Base-by-base conservation (phyloP, 129 eudicot species). In the Flaveria sonorensis region DNA sequence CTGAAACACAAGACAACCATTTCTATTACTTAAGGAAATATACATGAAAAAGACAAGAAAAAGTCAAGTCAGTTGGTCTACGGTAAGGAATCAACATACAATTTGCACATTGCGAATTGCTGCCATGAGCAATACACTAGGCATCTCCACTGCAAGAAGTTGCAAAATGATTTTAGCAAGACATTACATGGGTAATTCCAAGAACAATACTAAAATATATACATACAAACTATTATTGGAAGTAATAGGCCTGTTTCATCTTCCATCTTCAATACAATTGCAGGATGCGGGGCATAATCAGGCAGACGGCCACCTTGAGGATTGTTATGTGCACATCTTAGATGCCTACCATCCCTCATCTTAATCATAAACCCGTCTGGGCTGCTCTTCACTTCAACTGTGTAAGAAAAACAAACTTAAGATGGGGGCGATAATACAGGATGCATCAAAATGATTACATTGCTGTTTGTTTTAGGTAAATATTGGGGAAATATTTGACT, bases 181-280 rank as follows among this genome's bases (percentile, higher is more conserved):
- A 26, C 26, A 53, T 40, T 13, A 23, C 21, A 16, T 45, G 55
- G 1, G 42, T 8, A 51, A 71, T 19, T 14, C 73, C 52, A 77
- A 20, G 53, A 63, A 28, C 20, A 62, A 50, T 1, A 62, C 47
- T 3, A 14, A 50, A 20, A 32, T 4, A 83, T 62, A 77, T 20
- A 86, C 83, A 42, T 90, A 94, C 97, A 87, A 84, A 91, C 98
- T 77, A 94, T 87, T 36, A 94, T 87, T 2, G 97, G 97, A 40
- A 94, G 90, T 75, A 91, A 96, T 71, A 91, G 90, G 63, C 93
- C 98, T 7, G 96, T 89, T 70, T 92, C 98, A 71, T 94, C 98
- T 85, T 94, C 97, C 96, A 94, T 91, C 89, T 89, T 94, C 48
- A 94, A 77, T n/a, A 94, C 98, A 53, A 91, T 87, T 26, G 98